phyloP scores from a whole-genome alignment of 352 stramenopile species.

The Pythium grandisporangium region DNA sequence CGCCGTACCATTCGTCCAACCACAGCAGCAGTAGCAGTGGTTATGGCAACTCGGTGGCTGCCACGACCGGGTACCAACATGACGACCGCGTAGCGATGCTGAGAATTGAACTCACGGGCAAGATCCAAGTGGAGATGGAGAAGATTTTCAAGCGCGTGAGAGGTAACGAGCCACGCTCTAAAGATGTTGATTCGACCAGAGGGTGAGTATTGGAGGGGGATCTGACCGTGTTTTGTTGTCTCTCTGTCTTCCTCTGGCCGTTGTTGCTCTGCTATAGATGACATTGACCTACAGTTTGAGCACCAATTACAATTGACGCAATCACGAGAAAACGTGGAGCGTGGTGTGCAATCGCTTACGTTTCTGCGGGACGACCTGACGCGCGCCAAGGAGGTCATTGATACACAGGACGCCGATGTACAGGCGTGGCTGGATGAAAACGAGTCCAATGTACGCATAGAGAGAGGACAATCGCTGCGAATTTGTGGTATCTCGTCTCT shows the following conservation, averaged over 20 bases:
- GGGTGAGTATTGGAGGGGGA: too few species aligned
- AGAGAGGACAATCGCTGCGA: too few species aligned
- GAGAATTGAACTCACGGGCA: constrained; percentile 67
- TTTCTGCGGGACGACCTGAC: constrained; percentile 60
- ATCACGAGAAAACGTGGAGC: constrained; percentile 65
- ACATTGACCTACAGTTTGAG: constrained; percentile 83
- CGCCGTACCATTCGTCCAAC: constrained; percentile 3
- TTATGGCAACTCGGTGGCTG: too few species aligned
- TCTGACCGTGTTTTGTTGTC: too few species aligned
- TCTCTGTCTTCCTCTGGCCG: too few species aligned
- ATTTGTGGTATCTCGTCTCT: too few species aligned
- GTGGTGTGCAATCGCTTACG: constrained; percentile 64
- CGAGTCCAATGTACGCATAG: constrained; percentile 44
- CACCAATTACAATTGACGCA: constrained; percentile 77
- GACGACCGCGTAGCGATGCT: constrained; percentile 43
- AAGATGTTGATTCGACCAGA: background rate
- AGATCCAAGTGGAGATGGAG: constrained; percentile 74
- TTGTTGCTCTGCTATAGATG: too few species aligned
- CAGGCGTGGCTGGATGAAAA: constrained; percentile 64
- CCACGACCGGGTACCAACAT: constrained; percentile 9
- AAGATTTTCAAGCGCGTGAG: constrained; percentile 73
- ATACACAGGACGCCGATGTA: constrained; percentile 49
- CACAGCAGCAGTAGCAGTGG: background rate
- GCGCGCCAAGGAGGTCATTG: constrained; percentile 37
- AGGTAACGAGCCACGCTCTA: constrained; percentile 12